Evolutionary conservation across 225 moss, liverwort and hornwort species (phyloP), one percentile per base, ranked within the genome.

Genomic region (Marchantia paleacea): DNA sequence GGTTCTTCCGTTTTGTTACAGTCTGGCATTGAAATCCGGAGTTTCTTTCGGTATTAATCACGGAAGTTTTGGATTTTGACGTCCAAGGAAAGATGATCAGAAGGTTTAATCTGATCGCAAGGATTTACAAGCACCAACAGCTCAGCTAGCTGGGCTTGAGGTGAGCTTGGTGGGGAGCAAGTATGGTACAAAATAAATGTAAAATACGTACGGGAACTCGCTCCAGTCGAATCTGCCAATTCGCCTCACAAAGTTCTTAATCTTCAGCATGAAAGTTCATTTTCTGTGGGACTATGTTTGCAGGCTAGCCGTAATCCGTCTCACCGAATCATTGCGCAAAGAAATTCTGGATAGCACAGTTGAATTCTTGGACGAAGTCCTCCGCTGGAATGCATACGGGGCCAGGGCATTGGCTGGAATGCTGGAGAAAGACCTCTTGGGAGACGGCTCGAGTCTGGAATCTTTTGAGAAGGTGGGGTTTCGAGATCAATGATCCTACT

Each of bases 371-470:
- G 85, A 90, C 83, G 90, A 81, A 25, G 88, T 91, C 28, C 89
- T 94, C 62, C 84, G 79, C 53, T 89, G 87, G 90, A 94, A 92
- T 82, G 87, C 89, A 12, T 90, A 92, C 70, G 89, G 89, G 71
- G 84, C 91, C 54, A 91, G 82, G 75, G 90, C 91, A 55, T 75
- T 94, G 71, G 84, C 86, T 68, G 91, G 87, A 81, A 78, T 92
- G 87, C 84, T 94, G 85, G 92, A 94, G 24, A 94, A 89, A 70
- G 87, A 86, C 48, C 92, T 94, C 47, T 83, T 94, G 19, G 94
- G 94, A 80, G 80, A 88, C 55, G 91, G 90, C 78, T 86, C 89
- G 55, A 89, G 84, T 80, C 78, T 86, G 82, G 94, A 91, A 50
- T 92, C 88, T 28, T 88, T 92, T 75, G 79, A 64, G 52, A 90